Percentiles rank a stretch among this genome's conserved stretches.
Evolutionary conservation across 257 asterid genomes (phyloP).

Genomic region (Gentiana straminea): DNA sequence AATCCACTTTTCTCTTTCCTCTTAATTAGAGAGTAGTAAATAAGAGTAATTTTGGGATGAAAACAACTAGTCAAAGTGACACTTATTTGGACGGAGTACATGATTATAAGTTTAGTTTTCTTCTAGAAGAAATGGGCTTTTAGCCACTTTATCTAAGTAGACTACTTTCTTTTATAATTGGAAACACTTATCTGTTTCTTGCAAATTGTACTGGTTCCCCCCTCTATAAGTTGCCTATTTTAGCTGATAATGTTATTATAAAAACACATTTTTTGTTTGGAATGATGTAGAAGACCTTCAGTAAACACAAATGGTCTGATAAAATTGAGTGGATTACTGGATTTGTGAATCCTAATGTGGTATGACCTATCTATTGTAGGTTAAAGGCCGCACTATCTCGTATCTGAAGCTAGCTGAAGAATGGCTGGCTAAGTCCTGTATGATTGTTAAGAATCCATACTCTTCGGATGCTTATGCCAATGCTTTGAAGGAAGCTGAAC

Average conservation of each 20-base stretch:
- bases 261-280: background rate
- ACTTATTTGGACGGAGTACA: too few relatives aligned
- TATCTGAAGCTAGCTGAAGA: conserved; percentile 74
- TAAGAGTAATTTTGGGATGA: too few relatives aligned
- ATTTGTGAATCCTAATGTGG: background rate
- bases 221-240: background rate
- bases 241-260: background rate
- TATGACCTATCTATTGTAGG: conserved; percentile 35
- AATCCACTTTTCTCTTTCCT: too few relatives aligned
- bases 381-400: conserved; percentile 49
- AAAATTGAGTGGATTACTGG: background rate
- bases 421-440: conserved; percentile 53
- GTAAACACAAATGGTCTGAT: too few relatives aligned
- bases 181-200: background rate
- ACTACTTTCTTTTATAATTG: too few relatives aligned
- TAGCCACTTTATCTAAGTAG: too few relatives aligned
- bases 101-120: too few relatives aligned
- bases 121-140: too few relatives aligned
- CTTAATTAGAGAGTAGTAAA: too few relatives aligned
- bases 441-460: conserved; percentile 56
- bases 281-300: too few relatives aligned
- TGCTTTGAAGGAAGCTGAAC: conserved; percentile 71
- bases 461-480: conserved; percentile 44
- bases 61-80: too few relatives aligned
- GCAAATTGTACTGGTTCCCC: background rate